Conservation (phyloP, 2,329 filamentous ascomycete genomes). For the Allantophomopsis lycopodina region DNA sequence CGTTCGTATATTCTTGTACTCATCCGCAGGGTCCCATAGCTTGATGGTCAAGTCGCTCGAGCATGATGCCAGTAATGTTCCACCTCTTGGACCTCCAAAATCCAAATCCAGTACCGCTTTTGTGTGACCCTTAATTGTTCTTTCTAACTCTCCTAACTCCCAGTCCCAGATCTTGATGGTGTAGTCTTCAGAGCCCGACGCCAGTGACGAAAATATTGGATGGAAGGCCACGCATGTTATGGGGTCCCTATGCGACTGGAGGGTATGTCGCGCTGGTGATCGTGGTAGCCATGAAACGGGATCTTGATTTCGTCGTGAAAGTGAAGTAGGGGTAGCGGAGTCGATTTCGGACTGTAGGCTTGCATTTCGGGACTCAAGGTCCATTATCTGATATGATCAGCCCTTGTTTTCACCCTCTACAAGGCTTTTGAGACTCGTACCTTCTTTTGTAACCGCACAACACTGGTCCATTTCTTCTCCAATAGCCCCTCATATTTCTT, state of each 20-base stretch:
- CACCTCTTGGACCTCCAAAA: slow-evolving; percentile 73
- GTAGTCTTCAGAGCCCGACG: slow-evolving; percentile 81
- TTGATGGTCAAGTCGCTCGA: slow-evolving; percentile 88
- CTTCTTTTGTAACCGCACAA: slow-evolving; percentile 93
- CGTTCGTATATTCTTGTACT: slow-evolving; percentile 91
- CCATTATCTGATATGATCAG: slow-evolving; percentile 58
- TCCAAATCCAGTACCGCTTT: slow-evolving; percentile 80
- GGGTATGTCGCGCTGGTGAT: slow-evolving; percentile 64
- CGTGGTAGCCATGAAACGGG: slow-evolving; percentile 78
- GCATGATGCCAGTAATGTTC: slow-evolving; percentile 53
- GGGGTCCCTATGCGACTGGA: slow-evolving; percentile 69
- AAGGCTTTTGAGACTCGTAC: slow-evolving; percentile 24
- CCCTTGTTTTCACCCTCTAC: neutral
- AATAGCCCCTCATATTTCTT: slow-evolving; percentile 92
- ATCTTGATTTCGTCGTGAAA: slow-evolving; percentile 70
- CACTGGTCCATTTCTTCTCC: slow-evolving; percentile 98
- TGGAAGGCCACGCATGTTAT: slow-evolving; percentile 88
- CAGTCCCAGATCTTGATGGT: slow-evolving; percentile 98
- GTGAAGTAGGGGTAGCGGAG: slow-evolving; percentile 61
- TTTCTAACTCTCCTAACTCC: slow-evolving; percentile 82
- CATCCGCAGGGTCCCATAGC: slow-evolving; percentile 82
- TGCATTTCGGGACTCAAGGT: slow-evolving; percentile 65
- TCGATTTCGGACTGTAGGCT: slow-evolving; percentile 74
- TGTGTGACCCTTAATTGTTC: slow-evolving; percentile 85
- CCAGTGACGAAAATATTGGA: slow-evolving; percentile 78